Evolutionary conservation across 2,329 filamentous ascomycete species (phyloP), one percentile per base, ranked within the genome.

Genomic region (Mollisia scopiformis): DNA sequence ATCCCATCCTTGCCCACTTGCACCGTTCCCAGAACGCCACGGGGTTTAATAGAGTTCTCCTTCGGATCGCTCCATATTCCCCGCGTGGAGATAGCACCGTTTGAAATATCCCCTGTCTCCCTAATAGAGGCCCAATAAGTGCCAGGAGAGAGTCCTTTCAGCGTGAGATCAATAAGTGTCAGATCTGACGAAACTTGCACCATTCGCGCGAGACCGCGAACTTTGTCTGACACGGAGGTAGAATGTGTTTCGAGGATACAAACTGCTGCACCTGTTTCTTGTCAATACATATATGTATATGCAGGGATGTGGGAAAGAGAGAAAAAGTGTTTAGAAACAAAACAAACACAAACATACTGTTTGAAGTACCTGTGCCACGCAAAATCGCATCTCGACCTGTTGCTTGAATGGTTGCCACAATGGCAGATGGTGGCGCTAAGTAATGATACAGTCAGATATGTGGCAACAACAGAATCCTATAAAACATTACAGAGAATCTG

Each of bases 311-410:
- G n/a, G n/a, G n/a, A n/a, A n/a, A n/a, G n/a, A n/a, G n/a, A n/a
- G n/a, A n/a, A n/a, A n/a, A n/a, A n/a, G n/a, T n/a, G n/a, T 5
- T 19, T 19, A 19, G 23, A 59, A 4, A 51, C 49, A 51, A 57
- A 30, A 55, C 43, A 57, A 47, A 21, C 52, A 52, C 43, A 47
- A 52, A 84, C 88, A 71, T 82, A 93, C 92, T 92, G 77, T 97
- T 89, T 73, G 92, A 89, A 69, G 83, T 85, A 65, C 95, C 95
- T 62, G 90, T 93, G 58, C 95, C 95, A 68, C 95, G 89, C 60
- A 99, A 79, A 72, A 99, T 97, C 49, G 94, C 94, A 84, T 98
- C 94, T 72, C 93, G 87, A 55, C 95, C 95, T 10, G 93, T 97
- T 47, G 84, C 82, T 79, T 97, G 91, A 66, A 98, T 96, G 7